Conservation (phyloP, 768 basidiomycete species). For the Agrocybe chaxingu region DNA sequence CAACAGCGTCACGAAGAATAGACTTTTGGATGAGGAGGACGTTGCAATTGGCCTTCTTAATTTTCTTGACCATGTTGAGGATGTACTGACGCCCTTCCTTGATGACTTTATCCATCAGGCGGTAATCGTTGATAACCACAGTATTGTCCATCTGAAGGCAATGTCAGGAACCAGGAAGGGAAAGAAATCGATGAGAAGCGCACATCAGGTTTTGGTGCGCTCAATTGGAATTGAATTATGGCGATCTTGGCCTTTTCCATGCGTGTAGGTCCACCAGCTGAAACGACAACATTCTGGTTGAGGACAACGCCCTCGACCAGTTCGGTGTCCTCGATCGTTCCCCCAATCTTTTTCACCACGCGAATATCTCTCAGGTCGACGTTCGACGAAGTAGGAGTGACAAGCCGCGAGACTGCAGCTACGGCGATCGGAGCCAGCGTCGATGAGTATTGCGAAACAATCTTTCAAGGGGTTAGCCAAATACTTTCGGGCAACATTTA, state of each 20-base stretch:
- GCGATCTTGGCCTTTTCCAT: conserved; percentile 99
- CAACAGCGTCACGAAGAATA: conserved; percentile 98
- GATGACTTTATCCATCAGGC: conserved; percentile 99
- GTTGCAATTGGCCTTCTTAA: conserved; percentile 99
- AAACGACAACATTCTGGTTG: conserved; percentile 88
- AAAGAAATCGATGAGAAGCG: conserved; percentile 23
- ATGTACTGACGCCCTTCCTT: conserved; percentile 99
- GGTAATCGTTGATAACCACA: conserved; percentile 98
- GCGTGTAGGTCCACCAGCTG: conserved; percentile 90
- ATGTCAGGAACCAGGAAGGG: conserved; percentile 11
- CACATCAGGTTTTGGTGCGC: conserved; percentile 96
- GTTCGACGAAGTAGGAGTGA: conserved; percentile 85
- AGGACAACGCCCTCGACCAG: conserved; percentile 96
- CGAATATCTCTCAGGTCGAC: conserved; percentile 97
- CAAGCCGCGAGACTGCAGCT: conserved; percentile 89
- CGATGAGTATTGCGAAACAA: conserved; percentile 98
- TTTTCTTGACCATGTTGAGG: conserved; percentile 97
- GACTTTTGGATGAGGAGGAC: conserved; percentile 99
- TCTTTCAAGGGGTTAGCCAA: conserved; percentile 43
- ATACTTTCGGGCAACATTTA: neutral
- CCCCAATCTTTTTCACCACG: conserved; percentile 97
- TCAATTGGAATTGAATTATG: conserved; percentile 97
- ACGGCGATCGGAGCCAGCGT: conserved; percentile 99
- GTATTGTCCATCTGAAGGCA: conserved; percentile 94
- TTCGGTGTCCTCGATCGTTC: conserved; percentile 98